Evolutionary conservation across 768 basidiomycete species (phyloP), one percentile per base, ranked within the genome.

Genomic region (Leccinellum rugosiceps): DNA sequence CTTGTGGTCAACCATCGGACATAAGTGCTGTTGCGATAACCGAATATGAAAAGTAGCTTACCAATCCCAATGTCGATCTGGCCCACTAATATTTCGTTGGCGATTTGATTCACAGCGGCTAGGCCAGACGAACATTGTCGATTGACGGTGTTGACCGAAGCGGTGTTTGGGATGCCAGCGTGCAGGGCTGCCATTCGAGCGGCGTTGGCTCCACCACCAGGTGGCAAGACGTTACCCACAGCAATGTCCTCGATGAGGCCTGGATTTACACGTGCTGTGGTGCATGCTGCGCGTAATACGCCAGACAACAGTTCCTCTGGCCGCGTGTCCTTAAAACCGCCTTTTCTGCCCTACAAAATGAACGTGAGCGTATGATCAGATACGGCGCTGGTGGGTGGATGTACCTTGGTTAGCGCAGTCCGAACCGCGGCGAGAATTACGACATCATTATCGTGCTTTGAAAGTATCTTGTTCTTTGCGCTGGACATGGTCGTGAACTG

Each of bases 31-130:
- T 43, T 43, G 21, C 31, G n/a, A 53, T 4, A 4, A 6, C 6
- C 5, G 9, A 17, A 50, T 45, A 35, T 31, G 35, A 26, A 30
- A 73, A 14, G 43, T 38, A 4, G 35, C 84, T 60, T 66, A 87
- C 92, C 93, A 53, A 96, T 90, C 43, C 94, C 94, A 63, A 95
- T 85, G 66, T 92, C 86, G 61, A 95, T 95, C 75, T 93, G 87
- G 1, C 92, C 90, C 2, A 81, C 70, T 17, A 74, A 69, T 65
- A 97, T 95, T 68, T 87, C 79, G 68, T 88, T 89, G 30, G 93
- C 90, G 61, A 96, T 88, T 68, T 86, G 84, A 71, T 83, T 84
- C 65, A 95, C 82, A 10, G 90, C 88, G 26, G 88, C 86, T 45
- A 97, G 78, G 41, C 94, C 93, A 35, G 86, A 89, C 1, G 92